phyloP scores from a whole-genome alignment of 352 stramenopile species.

The Phytophthora cactorum region DNA sequence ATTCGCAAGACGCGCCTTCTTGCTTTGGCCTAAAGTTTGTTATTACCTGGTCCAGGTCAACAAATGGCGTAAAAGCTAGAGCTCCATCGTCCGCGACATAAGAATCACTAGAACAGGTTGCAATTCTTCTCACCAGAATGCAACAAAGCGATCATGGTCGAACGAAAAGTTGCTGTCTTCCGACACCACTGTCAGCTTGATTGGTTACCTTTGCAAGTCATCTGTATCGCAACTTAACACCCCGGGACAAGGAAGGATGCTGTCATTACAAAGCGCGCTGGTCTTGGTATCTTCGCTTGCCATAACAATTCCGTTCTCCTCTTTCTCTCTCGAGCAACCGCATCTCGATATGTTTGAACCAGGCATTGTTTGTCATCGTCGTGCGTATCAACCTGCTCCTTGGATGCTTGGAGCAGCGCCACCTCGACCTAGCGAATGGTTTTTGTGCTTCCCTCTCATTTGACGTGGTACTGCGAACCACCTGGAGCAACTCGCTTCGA shows the following conservation, averaged over 20 bases:
- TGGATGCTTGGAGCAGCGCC: conserved; percentile 17
- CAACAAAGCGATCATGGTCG: background rate
- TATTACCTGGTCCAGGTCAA: too few relatives aligned
- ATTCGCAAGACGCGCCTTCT: background rate
- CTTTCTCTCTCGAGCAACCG: background rate
- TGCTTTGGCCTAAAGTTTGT: background rate
- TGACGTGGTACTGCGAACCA: background rate
- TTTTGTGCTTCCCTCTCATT: background rate
- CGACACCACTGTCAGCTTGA: too few relatives aligned
- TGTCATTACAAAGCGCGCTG: conserved; percentile 35
- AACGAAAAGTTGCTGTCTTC: too few relatives aligned
- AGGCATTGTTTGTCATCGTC: background rate
- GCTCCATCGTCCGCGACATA: background rate
- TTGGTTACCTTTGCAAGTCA: too few relatives aligned
- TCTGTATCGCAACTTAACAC: background rate
- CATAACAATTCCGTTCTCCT: too few relatives aligned
- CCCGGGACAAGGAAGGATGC: background rate
- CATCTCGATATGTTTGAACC: conserved; percentile 1
- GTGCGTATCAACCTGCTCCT: background rate
- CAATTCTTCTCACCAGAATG: background rate
- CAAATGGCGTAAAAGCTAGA: background rate
- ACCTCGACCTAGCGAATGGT: conserved; percentile 24
- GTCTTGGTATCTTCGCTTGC: too few relatives aligned
- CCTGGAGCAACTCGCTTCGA: background rate
- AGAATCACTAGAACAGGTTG: background rate